A percentile compares a stretch with the other conserved stretches of the same genome.
phyloP scores from a whole-genome alignment of 2,329 filamentous ascomycete genomes.

The Aspergillus puulaauensis region DNA sequence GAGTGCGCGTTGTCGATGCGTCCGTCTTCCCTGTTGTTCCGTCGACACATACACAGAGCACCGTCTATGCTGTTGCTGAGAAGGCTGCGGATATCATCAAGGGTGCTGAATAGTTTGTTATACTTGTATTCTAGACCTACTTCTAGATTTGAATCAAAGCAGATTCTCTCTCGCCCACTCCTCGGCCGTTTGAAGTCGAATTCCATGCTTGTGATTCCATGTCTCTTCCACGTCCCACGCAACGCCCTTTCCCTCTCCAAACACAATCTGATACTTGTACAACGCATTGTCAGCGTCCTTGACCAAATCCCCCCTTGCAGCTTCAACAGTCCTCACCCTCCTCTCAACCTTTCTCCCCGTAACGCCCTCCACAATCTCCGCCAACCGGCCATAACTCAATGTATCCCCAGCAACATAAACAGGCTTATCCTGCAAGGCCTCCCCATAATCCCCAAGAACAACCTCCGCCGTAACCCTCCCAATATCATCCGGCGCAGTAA shows the following conservation, averaged over 20 bases:
- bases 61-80: constrained; percentile 7
- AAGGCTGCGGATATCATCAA: background rate
- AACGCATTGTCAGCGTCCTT: constrained; percentile 50
- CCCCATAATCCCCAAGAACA: constrained; percentile 31
- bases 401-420: constrained; percentile 65
- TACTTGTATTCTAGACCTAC: too few species aligned
- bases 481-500: constrained; percentile 65
- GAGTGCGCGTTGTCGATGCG: constrained; percentile 1
- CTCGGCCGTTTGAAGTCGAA: constrained; percentile 30
- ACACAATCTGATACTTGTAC: constrained; percentile 61
- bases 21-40: constrained; percentile 2
- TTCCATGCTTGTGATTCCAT: constrained; percentile 52
- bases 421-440: constrained; percentile 41
- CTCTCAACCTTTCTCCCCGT: constrained; percentile 45
- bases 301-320: constrained; percentile 39
- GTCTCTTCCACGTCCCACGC: constrained; percentile 57
- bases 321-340: constrained; percentile 43
- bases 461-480: constrained; percentile 60
- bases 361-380: constrained; percentile 52
- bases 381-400: constrained; percentile 56
- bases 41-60: constrained; percentile 1
- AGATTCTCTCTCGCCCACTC: constrained; percentile 22
- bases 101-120: too few species aligned
- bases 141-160: background rate
- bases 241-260: constrained; percentile 59